Evolutionary conservation across 2,329 filamentous ascomycete species (phyloP), one percentile per base, ranked within the genome.

Genomic region (Periconia macrospinosa): DNA sequence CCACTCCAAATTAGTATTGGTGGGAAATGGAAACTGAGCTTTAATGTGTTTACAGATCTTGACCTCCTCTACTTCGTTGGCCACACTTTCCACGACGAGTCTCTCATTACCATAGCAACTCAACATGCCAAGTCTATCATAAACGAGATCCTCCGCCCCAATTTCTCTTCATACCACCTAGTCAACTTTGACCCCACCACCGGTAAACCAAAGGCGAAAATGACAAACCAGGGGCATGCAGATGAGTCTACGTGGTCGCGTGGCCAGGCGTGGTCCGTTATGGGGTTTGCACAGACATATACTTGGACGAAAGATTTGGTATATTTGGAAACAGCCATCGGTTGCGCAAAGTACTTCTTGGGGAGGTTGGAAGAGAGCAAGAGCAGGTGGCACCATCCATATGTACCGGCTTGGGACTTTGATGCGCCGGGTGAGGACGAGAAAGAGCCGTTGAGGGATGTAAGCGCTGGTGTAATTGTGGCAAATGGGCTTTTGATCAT

Each of bases 321-420:
- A 1, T 81, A 80, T 52, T 68, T 81, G 1, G 58, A 72, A 0
- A 79, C 79, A 2, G 75, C 80, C 0, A 73, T 75, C 3, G 73
- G 73, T 1, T 67, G 78, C 40, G 79, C 78, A 1, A 69, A 79
- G 30, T 79, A 78, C 52, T 83, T 83, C 54, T 57, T 82, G 2
- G 47, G 62, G 0, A 65, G 76, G 0, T 62, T 82, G 17, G 69
- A 74, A 0, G 64, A 66, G 2, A 72, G 71, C 15, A 61, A 64
- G 6, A 60, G 57, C 0, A 71, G 59, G 30, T 69, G 67, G 60
- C 59, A 64, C 18, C 59, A 67, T 41, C 57, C 49, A 2, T 41
- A 69, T 0, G 75, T 81, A 0, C 79, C 80, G 1, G 70, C 74
- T 2, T 83, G 79, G 80, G 80, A 83, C 50, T 82, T 82, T 43